Conservation (phyloP, 768 basidiomycete genomes). For the Lactarius pseudohatsudake region DNA sequence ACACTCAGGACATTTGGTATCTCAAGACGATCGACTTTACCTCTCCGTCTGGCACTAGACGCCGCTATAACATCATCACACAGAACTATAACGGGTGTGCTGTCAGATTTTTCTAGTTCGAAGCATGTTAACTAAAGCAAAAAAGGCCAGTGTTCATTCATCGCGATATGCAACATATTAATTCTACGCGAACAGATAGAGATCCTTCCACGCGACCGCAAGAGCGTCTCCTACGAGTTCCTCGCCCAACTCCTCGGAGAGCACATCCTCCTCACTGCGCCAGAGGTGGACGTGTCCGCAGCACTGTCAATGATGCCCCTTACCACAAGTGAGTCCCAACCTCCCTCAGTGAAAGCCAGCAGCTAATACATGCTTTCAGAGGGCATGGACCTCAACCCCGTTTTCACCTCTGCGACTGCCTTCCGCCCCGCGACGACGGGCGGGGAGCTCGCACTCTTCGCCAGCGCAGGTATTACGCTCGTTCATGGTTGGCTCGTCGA, state of each 20-base stretch:
- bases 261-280: constrained; percentile 63
- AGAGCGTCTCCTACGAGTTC: constrained; percentile 78
- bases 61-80: constrained; percentile 62
- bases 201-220: constrained; percentile 64
- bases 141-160: constrained; percentile 82
- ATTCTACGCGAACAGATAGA: constrained; percentile 80
- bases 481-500: constrained; percentile 91
- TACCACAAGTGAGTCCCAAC: constrained; percentile 49
- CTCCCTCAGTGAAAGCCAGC: background rate
- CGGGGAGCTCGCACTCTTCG: constrained; percentile 83
- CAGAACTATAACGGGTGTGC: constrained; percentile 84
- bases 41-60: constrained; percentile 31
- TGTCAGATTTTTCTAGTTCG: background rate
- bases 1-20: constrained; percentile 62
- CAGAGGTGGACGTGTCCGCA: constrained; percentile 63
- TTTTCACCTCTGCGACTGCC: constrained; percentile 66
- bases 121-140: constrained; percentile 1
- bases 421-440: constrained; percentile 64
- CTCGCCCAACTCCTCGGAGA: constrained; percentile 83
- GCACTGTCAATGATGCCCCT: constrained; percentile 66
- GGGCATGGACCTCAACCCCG: constrained; percentile 88
- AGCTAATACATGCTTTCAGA: constrained; percentile 39
- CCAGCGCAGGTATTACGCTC: constrained; percentile 76
- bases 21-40: constrained; percentile 66
- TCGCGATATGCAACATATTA: constrained; percentile 90